Evolutionary conservation across 2,329 filamentous ascomycete genomes (phyloP).

Genomic region (Nothopassalora personata): DNA sequence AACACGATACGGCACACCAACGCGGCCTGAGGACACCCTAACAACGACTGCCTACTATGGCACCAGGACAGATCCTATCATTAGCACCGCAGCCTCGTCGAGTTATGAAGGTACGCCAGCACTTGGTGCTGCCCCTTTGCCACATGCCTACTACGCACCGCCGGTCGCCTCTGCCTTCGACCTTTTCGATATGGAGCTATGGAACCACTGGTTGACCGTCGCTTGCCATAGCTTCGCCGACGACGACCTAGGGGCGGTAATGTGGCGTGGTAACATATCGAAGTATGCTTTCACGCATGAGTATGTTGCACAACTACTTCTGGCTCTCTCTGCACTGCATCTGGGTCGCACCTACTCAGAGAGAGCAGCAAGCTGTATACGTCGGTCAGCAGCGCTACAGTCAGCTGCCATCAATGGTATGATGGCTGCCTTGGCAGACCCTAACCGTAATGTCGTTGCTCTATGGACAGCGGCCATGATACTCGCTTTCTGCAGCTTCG

Average conservation of each 20-base stretch:
- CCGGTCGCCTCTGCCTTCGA: constrained; percentile 4
- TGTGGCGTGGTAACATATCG: constrained; percentile 11
- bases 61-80: background rate
- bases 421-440: constrained; percentile 10
- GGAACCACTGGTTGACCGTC: constrained; percentile 15
- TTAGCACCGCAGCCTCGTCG: background rate
- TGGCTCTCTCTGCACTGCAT: constrained; percentile 23
- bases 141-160: background rate
- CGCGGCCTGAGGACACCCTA: background rate
- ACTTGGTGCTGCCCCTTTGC: background rate
- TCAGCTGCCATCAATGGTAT: constrained; percentile 15
- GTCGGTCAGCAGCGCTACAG: constrained; percentile 8
- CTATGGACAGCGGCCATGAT: constrained; percentile 15
- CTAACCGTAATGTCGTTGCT: background rate
- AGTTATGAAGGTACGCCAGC: background rate
- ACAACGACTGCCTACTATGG: background rate
- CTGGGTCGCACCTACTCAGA: constrained; percentile 8
- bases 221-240: background rate
- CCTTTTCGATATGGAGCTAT: constrained; percentile 18
- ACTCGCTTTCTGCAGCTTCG: constrained; percentile 16
- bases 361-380: constrained; percentile 2
- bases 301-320: constrained; percentile 15
- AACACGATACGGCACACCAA: background rate
- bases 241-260: background rate
- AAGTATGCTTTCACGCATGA: constrained; percentile 13